Base-by-base conservation (phyloP, 2,329 filamentous ascomycete genomes). In the Fusarium phyllophilum region DNA sequence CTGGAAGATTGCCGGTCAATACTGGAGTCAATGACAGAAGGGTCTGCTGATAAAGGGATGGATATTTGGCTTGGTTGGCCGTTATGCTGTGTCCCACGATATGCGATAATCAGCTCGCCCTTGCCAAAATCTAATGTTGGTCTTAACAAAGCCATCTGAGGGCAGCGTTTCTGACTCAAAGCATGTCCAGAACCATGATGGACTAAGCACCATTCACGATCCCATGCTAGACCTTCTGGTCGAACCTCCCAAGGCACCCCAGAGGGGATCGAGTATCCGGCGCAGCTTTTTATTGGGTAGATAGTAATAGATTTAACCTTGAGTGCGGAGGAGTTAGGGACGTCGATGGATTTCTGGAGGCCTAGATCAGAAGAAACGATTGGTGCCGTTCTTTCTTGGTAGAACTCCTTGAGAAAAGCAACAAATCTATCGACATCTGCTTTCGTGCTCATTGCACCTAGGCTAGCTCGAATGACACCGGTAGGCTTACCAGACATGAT, bases 251-350 rank as follows among this genome's bases (percentile, higher is more conserved):
- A 99, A 20, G 86, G 79, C 13, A 84, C 84, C 5, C 85, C 87
- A 2, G 83, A 70, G 3, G 94, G 92, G 36, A 98, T 86, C 41
- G 85, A 85, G 80, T 93, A 97, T 2, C 93, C 93, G 22, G 91
- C 93, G 78, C 96, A 98, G 80, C 95, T 97, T 82, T 99, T 99
- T 79, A 99, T 95, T 0, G 96, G 96, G 78, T 95, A 99, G 2
- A 98, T 89, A 3, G 87, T 90, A 22, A 95, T 87, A 60, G 86
- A 86, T 70, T 92, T 89, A n/a, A 94, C 86, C 62, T 68, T 74
- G 13, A 83, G 65, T 7, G 48, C 44, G 1, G 64, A 51, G 6
- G 9, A 29, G 13, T 44, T 41, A 3, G 58, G 17, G 2, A 18
- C 15, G 46, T n/a, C 14, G 24, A 13, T 31, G 5, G 42, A 36